Evolutionary conservation across 106 monocot species (phyloP).

Genomic region (Apostasia ramifera): DNA sequence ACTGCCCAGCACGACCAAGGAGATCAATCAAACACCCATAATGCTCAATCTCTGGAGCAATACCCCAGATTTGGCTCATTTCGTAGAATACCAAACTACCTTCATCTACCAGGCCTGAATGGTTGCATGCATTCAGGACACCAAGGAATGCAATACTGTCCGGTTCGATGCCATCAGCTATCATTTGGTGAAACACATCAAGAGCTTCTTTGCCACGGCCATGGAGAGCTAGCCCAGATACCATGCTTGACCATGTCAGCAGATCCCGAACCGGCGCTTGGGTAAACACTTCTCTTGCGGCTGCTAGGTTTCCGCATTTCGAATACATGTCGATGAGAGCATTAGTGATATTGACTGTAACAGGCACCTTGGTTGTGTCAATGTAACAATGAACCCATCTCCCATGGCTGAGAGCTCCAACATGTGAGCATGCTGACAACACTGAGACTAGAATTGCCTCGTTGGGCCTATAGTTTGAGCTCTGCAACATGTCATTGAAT

Average conservation of each 20-base stretch:
- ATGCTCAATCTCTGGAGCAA: slow-evolving; percentile 30
- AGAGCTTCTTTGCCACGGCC: slow-evolving; percentile 32
- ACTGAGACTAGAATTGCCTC: slow-evolving; percentile 30
- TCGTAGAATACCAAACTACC: slow-evolving; percentile 19
- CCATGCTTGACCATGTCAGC: slow-evolving; percentile 45
- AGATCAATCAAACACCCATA: slow-evolving; percentile 43
- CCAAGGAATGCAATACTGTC: slow-evolving; percentile 29
- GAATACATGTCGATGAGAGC: slow-evolving; percentile 48
- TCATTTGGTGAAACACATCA: slow-evolving; percentile 19
- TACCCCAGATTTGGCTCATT: slow-evolving; percentile 18
- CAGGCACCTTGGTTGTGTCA: slow-evolving; percentile 3
- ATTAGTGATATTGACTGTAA: slow-evolving; percentile 24
- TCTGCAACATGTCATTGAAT: slow-evolving; percentile 30
- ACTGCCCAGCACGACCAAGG: slow-evolving; percentile 25
- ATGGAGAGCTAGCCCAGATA: slow-evolving; percentile 38
- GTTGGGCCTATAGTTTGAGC: slow-evolving; percentile 8
- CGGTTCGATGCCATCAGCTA: slow-evolving; percentile 17
- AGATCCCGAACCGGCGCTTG: slow-evolving; percentile 12
- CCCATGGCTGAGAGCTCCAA: slow-evolving; percentile 42
- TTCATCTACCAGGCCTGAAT: slow-evolving; percentile 36
- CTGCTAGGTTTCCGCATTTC: slow-evolving; percentile 36
- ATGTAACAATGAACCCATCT: slow-evolving; percentile 41
- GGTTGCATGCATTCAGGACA: slow-evolving; percentile 39
- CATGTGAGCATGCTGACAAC: slow-evolving; percentile 36
- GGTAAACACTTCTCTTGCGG: slow-evolving; percentile 29